Percentiles rank a stretch among this genome's conserved stretches.
Evolutionary conservation across 2,329 filamentous ascomycete genomes (phyloP).

Genomic region (Paramyrothecium roridum): DNA sequence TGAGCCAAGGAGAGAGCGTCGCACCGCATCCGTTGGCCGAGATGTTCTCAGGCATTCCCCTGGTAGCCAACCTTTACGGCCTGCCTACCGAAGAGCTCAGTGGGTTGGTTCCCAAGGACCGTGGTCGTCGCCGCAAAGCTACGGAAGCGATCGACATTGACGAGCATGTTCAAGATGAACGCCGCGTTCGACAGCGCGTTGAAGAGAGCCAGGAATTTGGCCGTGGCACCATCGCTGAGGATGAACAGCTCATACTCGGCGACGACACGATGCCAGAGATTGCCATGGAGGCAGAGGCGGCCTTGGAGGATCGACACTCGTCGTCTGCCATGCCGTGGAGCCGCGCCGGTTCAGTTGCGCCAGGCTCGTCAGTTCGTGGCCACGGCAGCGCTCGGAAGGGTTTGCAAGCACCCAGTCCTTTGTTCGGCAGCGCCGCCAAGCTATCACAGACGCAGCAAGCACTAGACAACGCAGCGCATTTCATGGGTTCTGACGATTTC

Average conservation of each 20-base stretch:
- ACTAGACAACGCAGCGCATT: neutral
- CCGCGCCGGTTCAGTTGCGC: slow-evolving; percentile 39
- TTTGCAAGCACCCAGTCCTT: slow-evolving; percentile 29
- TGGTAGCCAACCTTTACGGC: slow-evolving; percentile 30
- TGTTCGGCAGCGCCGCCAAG: slow-evolving; percentile 42
- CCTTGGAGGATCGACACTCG: slow-evolving; percentile 64
- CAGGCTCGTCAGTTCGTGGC: slow-evolving; percentile 42
- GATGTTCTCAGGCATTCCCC: slow-evolving; percentile 39
- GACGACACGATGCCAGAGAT: slow-evolving; percentile 56
- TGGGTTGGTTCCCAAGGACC: slow-evolving; percentile 10
- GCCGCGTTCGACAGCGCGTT: slow-evolving; percentile 35
- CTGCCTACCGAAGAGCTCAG: slow-evolving; percentile 11
- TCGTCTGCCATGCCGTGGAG: slow-evolving; percentile 53
- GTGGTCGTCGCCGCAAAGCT: slow-evolving; percentile 37
- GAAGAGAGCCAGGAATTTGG: slow-evolving; percentile 24
- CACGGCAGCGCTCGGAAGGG: slow-evolving; percentile 32
- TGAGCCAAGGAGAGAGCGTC: slow-evolving; percentile 16
- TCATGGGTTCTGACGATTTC: slow-evolving; percentile 26
- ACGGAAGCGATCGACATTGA: slow-evolving; percentile 43
- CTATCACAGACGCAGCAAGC: neutral
- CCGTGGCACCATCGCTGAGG: slow-evolving; percentile 17
- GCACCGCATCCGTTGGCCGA: slow-evolving; percentile 39
- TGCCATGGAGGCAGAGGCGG: slow-evolving; percentile 63
- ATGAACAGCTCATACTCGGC: slow-evolving; percentile 27
- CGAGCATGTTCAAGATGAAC: slow-evolving; percentile 25